phyloP scores from a whole-genome alignment of 495 filamentous ascomycete genomes.

The Parathielavia hyrcaniae region DNA sequence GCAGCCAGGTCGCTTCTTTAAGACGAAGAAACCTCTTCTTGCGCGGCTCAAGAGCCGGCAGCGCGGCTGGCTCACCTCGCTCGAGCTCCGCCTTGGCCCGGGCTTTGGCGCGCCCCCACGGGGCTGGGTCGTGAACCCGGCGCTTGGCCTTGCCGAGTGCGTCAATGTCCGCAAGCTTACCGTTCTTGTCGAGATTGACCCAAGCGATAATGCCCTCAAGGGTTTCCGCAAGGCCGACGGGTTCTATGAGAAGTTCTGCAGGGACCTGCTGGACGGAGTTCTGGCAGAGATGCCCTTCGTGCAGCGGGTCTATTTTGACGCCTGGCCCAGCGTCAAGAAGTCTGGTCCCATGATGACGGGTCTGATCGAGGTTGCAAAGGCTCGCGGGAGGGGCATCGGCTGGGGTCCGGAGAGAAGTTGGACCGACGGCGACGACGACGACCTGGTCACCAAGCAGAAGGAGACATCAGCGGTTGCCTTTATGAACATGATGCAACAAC shows the following conservation, averaged over 20 bases:
- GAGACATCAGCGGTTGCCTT: neutral
- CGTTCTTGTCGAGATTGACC: constrained; percentile 75
- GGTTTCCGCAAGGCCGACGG: constrained; percentile 63
- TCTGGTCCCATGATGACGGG: constrained; percentile 63
- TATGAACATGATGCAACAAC: neutral
- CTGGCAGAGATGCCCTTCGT: constrained; percentile 55
- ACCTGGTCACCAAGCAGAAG: neutral
- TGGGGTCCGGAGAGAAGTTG: constrained; percentile 71
- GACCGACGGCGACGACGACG: constrained; percentile 41
- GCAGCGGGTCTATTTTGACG: constrained; percentile 66
- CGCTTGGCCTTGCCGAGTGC: constrained; percentile 61
- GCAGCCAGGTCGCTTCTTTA: constrained; percentile 59
- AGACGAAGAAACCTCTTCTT: constrained; percentile 57
- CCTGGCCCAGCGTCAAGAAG: constrained; percentile 62
- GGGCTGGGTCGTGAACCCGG: constrained; percentile 62
- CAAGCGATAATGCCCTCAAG: constrained; percentile 62
- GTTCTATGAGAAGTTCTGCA: constrained; percentile 70
- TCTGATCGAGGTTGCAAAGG: constrained; percentile 51
- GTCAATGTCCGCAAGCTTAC: constrained; percentile 55
- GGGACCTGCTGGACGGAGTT: constrained; percentile 51
- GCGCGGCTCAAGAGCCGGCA: constrained; percentile 61
- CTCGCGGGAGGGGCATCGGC: constrained; percentile 48
- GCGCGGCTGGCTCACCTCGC: constrained; percentile 56
- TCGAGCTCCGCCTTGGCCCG: constrained; percentile 74
- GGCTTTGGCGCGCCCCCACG: constrained; percentile 71